A percentile compares a stretch with the other conserved stretches of the same genome.
Evolutionary conservation across 2,329 filamentous ascomycete genomes (phyloP).

Genomic region (Aspergillus sp.): DNA sequence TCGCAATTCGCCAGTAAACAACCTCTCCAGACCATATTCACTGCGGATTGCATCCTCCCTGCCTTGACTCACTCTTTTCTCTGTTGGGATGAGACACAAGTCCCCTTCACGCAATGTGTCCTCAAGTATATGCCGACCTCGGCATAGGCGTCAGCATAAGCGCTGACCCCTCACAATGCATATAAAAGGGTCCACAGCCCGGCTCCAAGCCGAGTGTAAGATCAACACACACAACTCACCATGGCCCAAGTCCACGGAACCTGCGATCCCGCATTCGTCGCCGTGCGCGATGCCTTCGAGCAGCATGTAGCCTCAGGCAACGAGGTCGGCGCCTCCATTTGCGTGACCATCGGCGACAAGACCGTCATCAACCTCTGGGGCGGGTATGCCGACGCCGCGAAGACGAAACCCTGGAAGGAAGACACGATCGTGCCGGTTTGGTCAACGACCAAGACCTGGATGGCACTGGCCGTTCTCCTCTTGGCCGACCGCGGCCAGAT

Average conservation of each 20-base stretch:
- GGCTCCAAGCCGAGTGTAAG: background rate
- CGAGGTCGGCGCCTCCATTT: slow-evolving; percentile 48
- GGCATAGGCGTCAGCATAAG: background rate
- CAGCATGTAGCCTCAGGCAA: slow-evolving; percentile 35
- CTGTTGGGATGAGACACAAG: too few relatives aligned
- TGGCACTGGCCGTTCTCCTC: slow-evolving; percentile 37
- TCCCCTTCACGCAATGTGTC: too few relatives aligned
- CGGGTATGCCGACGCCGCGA: slow-evolving; percentile 33
- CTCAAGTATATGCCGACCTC: background rate
- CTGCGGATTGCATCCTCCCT: too few relatives aligned
- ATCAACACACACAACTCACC: background rate
- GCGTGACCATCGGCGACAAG: slow-evolving; percentile 42
- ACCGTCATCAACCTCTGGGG: slow-evolving; percentile 49
- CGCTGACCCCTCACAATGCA: background rate
- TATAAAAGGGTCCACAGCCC: background rate
- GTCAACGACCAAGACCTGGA: slow-evolving; percentile 43
- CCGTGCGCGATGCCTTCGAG: slow-evolving; percentile 35
- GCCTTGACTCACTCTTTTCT: too few relatives aligned
- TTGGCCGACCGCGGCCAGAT: slow-evolving; percentile 43
- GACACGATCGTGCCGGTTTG: slow-evolving; percentile 44
- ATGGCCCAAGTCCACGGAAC: slow-evolving; percentile 35
- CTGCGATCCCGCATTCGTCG: slow-evolving; percentile 37
- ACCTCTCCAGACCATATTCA: too few relatives aligned
- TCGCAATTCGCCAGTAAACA: too few relatives aligned
- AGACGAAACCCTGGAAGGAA: slow-evolving; percentile 35